Evolutionary conservation across 208 protist genomes (phyloP).

Genomic region (Trypanosoma melophagium): DNA sequence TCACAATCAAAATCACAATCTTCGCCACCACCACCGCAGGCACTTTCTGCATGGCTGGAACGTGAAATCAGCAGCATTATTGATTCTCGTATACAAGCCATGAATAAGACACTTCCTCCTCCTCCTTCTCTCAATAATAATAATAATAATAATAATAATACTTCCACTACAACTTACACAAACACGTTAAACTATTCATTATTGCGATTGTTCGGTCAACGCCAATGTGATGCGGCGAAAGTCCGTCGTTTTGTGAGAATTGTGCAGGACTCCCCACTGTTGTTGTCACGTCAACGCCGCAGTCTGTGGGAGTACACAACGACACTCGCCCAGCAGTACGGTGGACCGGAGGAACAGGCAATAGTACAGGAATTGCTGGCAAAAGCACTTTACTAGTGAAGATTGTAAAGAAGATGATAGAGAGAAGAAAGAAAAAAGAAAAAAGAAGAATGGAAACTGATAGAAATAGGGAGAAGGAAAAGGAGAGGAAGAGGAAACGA

Average conservation of each 20-base stretch:
- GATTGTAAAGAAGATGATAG: neutral
- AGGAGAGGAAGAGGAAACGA: too few species aligned
- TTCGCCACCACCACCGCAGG: neutral
- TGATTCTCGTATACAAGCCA: constrained; percentile 23
- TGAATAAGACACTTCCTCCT: constrained; percentile 17
- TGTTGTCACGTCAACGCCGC: constrained; percentile 34
- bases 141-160: too few species aligned
- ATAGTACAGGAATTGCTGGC: constrained; percentile 23
- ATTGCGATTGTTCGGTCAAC: constrained; percentile 56
- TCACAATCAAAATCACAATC: neutral
- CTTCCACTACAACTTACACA: too few species aligned
- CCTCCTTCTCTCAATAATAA: constrained; percentile 43
- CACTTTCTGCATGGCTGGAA: constrained; percentile 48
- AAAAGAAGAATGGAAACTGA: too few species aligned
- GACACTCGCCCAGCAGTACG: constrained; percentile 49
- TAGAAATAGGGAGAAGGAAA: too few species aligned
- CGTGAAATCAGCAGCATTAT: constrained; percentile 31
- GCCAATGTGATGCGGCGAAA: constrained; percentile 54
- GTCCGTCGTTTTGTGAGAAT: constrained; percentile 38
- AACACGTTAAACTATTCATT: too few species aligned
- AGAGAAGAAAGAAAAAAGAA: neutral
- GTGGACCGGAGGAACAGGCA: constrained; percentile 32
- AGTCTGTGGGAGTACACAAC: constrained; percentile 44
- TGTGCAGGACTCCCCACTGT: constrained; percentile 37
- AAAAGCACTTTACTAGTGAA: constrained; percentile 38